Percentiles rank a stretch among this genome's conserved stretches.
Evolutionary conservation across 305 asterid species (phyloP).

Genomic region (Solanum chacoense): DNA sequence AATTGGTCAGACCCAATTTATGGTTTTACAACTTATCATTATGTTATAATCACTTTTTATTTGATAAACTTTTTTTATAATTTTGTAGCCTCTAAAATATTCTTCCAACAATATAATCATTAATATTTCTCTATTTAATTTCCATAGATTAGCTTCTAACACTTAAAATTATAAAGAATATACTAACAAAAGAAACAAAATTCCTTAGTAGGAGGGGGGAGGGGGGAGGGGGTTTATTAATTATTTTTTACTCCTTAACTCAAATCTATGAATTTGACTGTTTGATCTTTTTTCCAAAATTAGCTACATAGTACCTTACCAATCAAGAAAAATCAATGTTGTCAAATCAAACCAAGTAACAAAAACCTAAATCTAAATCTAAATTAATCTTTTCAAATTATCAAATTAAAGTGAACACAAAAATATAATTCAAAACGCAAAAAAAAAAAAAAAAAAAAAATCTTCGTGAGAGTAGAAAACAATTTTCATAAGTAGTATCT

Average conservation of each 20-base stretch:
- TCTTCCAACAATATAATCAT: background rate
- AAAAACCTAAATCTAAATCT: background rate
- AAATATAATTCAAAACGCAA: background rate
- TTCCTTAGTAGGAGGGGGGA: background rate
- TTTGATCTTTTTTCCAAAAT: background rate
- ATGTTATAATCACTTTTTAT: background rate
- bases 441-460: background rate
- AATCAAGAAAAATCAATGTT: background rate
- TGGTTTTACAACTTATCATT: background rate
- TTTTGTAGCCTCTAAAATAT: background rate
- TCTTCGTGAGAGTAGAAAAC: background rate
- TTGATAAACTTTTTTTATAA: background rate
- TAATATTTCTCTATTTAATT: background rate
- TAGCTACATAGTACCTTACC: background rate
- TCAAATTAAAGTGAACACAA: background rate
- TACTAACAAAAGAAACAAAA: background rate
- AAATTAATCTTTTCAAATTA: background rate
- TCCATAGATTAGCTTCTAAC: background rate
- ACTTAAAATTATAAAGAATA: background rate
- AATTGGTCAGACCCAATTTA: background rate
- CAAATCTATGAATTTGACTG: background rate
- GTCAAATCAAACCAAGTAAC: background rate
- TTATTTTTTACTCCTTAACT: background rate
- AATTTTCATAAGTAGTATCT: background rate
- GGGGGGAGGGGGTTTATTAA: background rate